phyloP scores from a whole-genome alignment of 805 yeast species.

The Allodekkera sacchari region DNA sequence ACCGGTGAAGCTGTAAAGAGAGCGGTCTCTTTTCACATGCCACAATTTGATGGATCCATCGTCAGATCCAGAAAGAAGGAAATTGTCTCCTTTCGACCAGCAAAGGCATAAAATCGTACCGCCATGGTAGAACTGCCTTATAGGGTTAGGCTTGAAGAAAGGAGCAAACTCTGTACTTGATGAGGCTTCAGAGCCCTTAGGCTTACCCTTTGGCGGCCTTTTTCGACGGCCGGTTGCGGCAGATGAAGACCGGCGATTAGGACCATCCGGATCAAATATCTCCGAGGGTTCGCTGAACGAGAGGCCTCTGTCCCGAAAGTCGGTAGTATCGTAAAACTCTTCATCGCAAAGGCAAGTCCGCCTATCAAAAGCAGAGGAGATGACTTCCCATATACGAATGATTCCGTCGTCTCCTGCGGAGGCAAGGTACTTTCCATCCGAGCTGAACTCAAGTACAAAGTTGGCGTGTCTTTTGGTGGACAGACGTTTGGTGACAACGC shows the following conservation, averaged over 20 bases:
- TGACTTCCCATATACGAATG: constrained; percentile 72
- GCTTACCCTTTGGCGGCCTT: too few relatives aligned
- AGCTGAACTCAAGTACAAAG: constrained; percentile 67
- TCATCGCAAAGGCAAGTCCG: neutral
- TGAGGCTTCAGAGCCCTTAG: too few relatives aligned
- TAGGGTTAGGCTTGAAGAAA: constrained; percentile 65
- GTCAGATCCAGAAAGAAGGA: constrained; percentile 72
- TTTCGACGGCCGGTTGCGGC: too few relatives aligned
- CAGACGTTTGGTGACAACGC: constrained; percentile 4
- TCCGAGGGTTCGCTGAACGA: too few relatives aligned
- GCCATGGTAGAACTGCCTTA: constrained; percentile 50
- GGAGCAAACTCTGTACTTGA: constrained; percentile 49
- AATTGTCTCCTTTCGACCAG: constrained; percentile 87
- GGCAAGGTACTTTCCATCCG: constrained; percentile 77
- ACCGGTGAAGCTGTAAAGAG: constrained; percentile 59
- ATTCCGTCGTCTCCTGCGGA: constrained; percentile 72
- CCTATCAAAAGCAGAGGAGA: constrained; percentile 64
- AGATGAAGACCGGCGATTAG: too few relatives aligned
- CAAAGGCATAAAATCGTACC: constrained; percentile 66
- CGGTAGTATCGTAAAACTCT: too few relatives aligned
- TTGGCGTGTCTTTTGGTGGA: constrained; percentile 35
- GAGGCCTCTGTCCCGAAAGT: too few relatives aligned
- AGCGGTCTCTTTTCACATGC: constrained; percentile 65
- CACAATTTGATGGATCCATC: constrained; percentile 78
- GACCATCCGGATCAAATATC: too few relatives aligned